Evolutionary conservation across 2,329 filamentous ascomycete genomes (phyloP), one percentile per base, ranked within the genome.

Genomic region (Corynespora cassiicola): DNA sequence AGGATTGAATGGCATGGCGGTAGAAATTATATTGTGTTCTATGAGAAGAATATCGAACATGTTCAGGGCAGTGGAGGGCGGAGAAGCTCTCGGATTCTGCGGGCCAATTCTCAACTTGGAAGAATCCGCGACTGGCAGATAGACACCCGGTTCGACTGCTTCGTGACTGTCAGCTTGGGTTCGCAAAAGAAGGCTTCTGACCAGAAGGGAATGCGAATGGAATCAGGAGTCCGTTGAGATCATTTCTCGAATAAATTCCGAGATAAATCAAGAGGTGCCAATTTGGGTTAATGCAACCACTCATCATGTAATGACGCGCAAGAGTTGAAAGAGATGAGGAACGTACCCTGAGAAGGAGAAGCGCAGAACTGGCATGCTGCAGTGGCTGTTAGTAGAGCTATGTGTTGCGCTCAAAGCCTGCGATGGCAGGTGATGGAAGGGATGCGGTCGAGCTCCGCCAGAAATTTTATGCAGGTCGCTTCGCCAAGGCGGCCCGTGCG

Each of bases 191-290:
- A 6, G 38, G 23, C 36, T 31, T 16, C 17, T 26, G 9, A 41
- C 21, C 31, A 27, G 35, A 17, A n/a, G 32, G 10, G 16, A 24
- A 32, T n/a, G n/a, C n/a, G n/a, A n/a, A n/a, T n/a, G n/a, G 27
- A 47, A 37, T 68, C 65, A 68, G 63, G 62, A 57, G 59, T 63
- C 63, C 58, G 52, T 62, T 66, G 48, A 65, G 58, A 61, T 63
- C 65, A 68, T 66, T 50, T 42, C 45, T 54, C 49, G 45, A 45
- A 52, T 50, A 52, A 48, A 90, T 90, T 34, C 35, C 31, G 31
- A 34, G 42, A 42, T 58, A 54, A 58, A 51, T 50, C 47, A 94
- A 95, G 90, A 95, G 90, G 90, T 95, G 90, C 90, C 90, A 95
- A 88, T n/a, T n/a, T n/a, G n/a, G n/a, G n/a, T n/a, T n/a, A n/a